phyloP scores from a whole-genome alignment of 192 early-diverging fungal species.

The Coemansia aciculifera region DNA sequence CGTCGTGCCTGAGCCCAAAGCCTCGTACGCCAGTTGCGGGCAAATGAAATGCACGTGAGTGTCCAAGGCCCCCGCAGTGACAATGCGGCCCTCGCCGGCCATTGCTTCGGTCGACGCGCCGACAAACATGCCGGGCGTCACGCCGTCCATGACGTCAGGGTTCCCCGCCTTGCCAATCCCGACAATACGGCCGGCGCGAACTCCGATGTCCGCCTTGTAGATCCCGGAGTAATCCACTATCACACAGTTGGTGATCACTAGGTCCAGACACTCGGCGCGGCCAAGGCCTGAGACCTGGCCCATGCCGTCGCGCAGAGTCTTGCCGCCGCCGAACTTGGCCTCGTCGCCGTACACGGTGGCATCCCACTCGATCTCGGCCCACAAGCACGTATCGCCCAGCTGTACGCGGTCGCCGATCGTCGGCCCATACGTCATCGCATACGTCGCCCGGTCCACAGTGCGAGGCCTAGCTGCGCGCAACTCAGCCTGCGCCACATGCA shows the following conservation, averaged over 20 bases:
- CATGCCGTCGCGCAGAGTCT: constrained; percentile 95
- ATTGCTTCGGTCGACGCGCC: constrained; percentile 90
- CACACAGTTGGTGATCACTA: constrained; percentile 93
- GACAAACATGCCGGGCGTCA: constrained; percentile 85
- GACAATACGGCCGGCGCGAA: constrained; percentile 80
- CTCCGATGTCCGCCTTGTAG: constrained; percentile 97
- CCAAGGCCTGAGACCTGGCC: constrained; percentile 72
- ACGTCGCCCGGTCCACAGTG: constrained; percentile 74
- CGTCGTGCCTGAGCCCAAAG: constrained; percentile 74
- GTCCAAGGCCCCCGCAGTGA: constrained; percentile 93
- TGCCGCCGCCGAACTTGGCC: constrained; percentile 94
- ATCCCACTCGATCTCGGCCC: constrained; percentile 87
- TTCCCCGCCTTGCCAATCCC: constrained; percentile 98
- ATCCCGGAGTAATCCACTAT: constrained; percentile 93
- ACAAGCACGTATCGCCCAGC: constrained; percentile 82
- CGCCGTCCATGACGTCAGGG: constrained; percentile 94
- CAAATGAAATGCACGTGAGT: constrained; percentile 97
- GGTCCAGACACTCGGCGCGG: constrained; percentile 77
- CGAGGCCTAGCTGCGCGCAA: constrained; percentile 56
- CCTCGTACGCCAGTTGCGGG: constrained; percentile 85
- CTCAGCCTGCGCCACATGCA: constrained; percentile 60
- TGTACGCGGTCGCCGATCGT: constrained; percentile 88
- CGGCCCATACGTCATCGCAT: constrained; percentile 90
- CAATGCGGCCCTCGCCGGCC: constrained; percentile 86
- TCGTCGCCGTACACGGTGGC: constrained; percentile 93